Evolutionary conservation across 352 stramenopile genomes (phyloP), one percentile per base, ranked within the genome.

Genomic region (Phytophthora citrophthora): DNA sequence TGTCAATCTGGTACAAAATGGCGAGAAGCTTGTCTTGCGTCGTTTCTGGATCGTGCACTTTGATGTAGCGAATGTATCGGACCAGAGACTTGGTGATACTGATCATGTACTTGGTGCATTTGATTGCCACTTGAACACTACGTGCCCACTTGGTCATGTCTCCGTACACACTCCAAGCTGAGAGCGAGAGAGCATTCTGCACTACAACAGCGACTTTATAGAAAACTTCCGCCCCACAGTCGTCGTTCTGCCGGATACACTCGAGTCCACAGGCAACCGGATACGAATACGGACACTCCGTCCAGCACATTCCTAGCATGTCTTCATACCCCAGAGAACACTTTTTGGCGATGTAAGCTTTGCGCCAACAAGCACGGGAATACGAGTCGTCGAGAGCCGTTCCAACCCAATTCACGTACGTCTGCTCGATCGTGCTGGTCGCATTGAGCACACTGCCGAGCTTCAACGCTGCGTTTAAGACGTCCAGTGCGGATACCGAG

Each of bases 191-290:
- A 10, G 69, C 58, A 0, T 49, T 68, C 34, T 74, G 66, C 12
- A 70, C 57, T 15, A 79, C 58, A 2, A 71, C 58, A 26, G 59
- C 61, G 47, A 79, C 50, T 39, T 81, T 79, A 16, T 49, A 61
- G 11, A 77, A 23, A n/a, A 81, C 52, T 41, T 62, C 72, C 29
- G 59, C 48, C 13, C 43, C 53, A 48, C 75, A 84, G 15, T 77
- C 59, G 24, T 73, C 68, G 15, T 75, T 78, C 29, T 80, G 75
- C 13, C 65, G 72, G 36, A 79, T 51, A 16, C 75, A 84, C 53
- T 84, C 70, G 51, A 77, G 54, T 49, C 72, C 72, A 43, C 75
- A 84, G 23, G 75, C 61, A 1, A 81, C 41, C n/a, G 75, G 75
- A 53, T 81, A 84, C 41, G 61, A 64, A 45, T 79, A 68, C 6